Conservation (phyloP, 495 filamentous ascomycete genomes). For the Aspergillus cavernicola region DNA sequence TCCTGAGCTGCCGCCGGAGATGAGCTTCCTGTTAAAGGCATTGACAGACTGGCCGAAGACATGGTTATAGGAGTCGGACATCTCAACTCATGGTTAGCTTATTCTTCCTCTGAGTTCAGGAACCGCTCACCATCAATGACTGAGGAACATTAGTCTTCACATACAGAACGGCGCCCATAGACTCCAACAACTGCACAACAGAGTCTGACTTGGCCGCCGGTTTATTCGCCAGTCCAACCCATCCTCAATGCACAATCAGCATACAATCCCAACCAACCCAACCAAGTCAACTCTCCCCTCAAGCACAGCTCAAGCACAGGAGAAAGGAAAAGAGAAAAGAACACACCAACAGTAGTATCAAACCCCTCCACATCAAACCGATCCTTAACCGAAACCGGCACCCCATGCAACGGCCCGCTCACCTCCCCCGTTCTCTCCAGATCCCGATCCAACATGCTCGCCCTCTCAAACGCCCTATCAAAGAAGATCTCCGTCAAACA, state of each 20-base stretch:
- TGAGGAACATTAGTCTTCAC: conserved; percentile 62
- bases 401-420: conserved; percentile 61
- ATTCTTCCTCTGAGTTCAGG: background rate
- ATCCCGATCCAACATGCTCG: conserved; percentile 40
- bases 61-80: conserved; percentile 51
- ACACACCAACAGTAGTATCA: conserved; percentile 43
- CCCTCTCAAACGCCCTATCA: conserved; percentile 38
- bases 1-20: conserved; percentile 60
- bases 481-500: conserved; percentile 67
- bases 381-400: conserved; percentile 69
- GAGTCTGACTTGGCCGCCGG: conserved; percentile 28
- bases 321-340: background rate
- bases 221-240: conserved; percentile 34
- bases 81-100: conserved; percentile 27
- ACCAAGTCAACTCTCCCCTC: no score
- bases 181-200: conserved; percentile 28
- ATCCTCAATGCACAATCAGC: conserved; percentile 22
- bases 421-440: conserved; percentile 37
- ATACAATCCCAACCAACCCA: background rate
- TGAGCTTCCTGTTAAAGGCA: conserved; percentile 53
- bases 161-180: conserved; percentile 51
- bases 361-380: conserved; percentile 56
- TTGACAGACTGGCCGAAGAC: conserved; percentile 51
- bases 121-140: conserved; percentile 40
- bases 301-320: no score